Evolutionary conservation across 2,329 filamentous ascomycete genomes (phyloP).

Genomic region (Aureobasidium pullulans): DNA sequence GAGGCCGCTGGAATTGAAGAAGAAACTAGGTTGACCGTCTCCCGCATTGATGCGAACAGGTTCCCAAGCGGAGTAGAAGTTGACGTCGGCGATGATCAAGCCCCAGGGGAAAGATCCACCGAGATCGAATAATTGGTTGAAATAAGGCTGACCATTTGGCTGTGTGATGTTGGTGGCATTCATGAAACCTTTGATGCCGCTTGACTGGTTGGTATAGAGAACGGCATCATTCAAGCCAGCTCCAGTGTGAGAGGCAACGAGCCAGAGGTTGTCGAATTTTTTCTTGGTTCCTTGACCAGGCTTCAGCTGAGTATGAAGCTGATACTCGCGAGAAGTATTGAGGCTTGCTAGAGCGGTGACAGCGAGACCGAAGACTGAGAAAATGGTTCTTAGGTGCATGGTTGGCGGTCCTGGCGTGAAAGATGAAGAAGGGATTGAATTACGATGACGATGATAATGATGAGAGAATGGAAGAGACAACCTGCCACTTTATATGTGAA

Average conservation of each 20-base stretch:
- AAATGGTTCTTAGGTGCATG: constrained; percentile 8
- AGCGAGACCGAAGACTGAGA: constrained; percentile 17
- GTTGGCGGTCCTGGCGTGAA: neutral
- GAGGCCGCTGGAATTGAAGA: constrained; percentile 27
- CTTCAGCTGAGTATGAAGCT: constrained; percentile 24
- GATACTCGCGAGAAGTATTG: constrained; percentile 24
- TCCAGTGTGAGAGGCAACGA: constrained; percentile 19
- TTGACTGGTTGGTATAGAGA: constrained; percentile 18
- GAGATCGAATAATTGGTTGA: constrained; percentile 26
- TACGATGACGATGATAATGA: neutral
- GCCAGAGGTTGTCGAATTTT: constrained; percentile 23
- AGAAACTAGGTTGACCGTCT: constrained; percentile 20
- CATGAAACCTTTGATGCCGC: constrained; percentile 21
- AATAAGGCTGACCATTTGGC: constrained; percentile 17
- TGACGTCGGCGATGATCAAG: constrained; percentile 17
- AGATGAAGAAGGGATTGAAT: neutral
- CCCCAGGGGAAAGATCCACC: constrained; percentile 23
- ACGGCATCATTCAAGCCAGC: constrained; percentile 24
- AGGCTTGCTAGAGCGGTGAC: constrained; percentile 16
- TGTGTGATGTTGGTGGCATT: constrained; percentile 21
- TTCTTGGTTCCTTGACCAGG: constrained; percentile 18
- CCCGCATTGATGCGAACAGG: constrained; percentile 26
- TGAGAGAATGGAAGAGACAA: neutral
- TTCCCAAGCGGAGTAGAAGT: constrained; percentile 27
- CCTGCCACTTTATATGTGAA: neutral